Evolutionary conservation across 2,329 filamentous ascomycete genomes (phyloP), one percentile per base, ranked within the genome.

Genomic region (Cucurbitaria berberidis): DNA sequence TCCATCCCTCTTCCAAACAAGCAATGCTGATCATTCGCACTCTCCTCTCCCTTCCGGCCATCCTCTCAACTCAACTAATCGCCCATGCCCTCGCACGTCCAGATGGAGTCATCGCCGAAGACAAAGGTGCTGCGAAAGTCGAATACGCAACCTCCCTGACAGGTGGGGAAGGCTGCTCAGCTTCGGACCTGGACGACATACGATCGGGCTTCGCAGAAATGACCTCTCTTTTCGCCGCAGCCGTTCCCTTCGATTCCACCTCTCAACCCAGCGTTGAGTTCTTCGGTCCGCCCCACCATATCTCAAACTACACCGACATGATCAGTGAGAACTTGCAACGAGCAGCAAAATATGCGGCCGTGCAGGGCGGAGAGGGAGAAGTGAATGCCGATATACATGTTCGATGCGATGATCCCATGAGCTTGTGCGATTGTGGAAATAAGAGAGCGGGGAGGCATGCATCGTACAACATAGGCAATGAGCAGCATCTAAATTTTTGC

Each of bases 401-500:
- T 2, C 62, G 70, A 18, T 74, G 72, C 56, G 71, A 73, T 36
- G 71, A 74, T 46, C 72, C 70, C 22, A 63, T 66, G 45, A 30
- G 58, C 5, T 51, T 65, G 3, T 74, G 70, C 49, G 46, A 60
- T 7, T 56, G 55, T 11, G 68, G 67, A 8, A 69, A 66, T 29
- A 60, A 55, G 34, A 67, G 62, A 39, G 67, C 72, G 19, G 70
- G 69, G 16, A 61, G 60, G 22, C 70, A 73, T 45, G 52, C 60
- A 1, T 67, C 68, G 19, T 74, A 73, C 53, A 73, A 72, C 51
- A 68, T 74, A 30, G 70, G 68, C 8, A 73, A 73, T 35, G 65
- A 70, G n/a, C 67, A 70, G 4, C 68, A 73, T 34, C 59, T 73
- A 27, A 70, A 70, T 39, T 74, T 74, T 45, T 74, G 71, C 47